A percentile compares a stretch with the other conserved stretches of the same genome.
Conservation (phyloP, 2,329 filamentous ascomycete species). For the Alternaria gansuensis region DNA sequence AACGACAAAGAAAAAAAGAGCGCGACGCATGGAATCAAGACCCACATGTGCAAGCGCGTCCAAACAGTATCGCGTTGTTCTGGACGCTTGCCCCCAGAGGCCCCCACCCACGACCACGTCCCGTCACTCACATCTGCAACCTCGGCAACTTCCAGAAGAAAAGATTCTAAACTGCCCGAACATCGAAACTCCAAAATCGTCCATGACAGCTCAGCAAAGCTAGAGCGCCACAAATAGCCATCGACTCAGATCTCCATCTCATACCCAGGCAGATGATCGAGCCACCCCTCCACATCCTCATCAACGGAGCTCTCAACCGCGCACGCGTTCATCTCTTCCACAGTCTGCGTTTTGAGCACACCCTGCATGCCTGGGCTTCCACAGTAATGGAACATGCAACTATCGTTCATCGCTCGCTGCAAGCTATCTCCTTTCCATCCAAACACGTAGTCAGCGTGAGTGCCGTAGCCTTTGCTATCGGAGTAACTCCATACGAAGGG, state of each 20-base stretch:
- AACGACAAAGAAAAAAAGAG: background rate
- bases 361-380: constrained; percentile 31
- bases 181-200: background rate
- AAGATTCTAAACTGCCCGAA: background rate
- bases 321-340: constrained; percentile 34
- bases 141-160: background rate
- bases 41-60: background rate
- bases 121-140: background rate
- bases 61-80: background rate
- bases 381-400: constrained; percentile 37
- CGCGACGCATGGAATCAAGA: background rate
- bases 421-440: constrained; percentile 44
- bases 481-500: constrained; percentile 1
- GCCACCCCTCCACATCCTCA: constrained; percentile 32
- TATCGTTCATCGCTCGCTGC: constrained; percentile 38
- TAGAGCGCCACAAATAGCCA: background rate
- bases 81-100: background rate
- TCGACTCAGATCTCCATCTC: background rate
- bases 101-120: background rate
- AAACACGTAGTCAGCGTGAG: constrained; percentile 40
- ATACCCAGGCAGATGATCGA: constrained; percentile 25
- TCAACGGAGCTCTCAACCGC: constrained; percentile 23
- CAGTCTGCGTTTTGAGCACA: constrained; percentile 31
- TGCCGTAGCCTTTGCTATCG: constrained; percentile 39
- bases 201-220: background rate